Evolutionary conservation across 2,329 filamentous ascomycete genomes (phyloP).

Genomic region (Pseudocercospora eumusae): DNA sequence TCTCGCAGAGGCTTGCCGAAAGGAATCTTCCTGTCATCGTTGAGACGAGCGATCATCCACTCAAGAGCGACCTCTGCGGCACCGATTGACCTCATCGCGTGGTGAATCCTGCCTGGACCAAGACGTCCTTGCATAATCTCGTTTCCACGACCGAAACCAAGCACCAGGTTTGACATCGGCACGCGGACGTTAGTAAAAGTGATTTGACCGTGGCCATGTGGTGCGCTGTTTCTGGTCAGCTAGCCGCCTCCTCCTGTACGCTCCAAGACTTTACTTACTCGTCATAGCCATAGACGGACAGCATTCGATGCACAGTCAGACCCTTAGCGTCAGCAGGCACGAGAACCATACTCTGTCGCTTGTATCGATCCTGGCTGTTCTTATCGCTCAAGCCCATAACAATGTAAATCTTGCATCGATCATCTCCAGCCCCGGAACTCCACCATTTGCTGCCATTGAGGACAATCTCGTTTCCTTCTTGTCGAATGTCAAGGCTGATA

Average conservation of each 20-base stretch:
- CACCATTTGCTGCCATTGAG: conserved; percentile 99
- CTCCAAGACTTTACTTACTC: conserved; percentile 51
- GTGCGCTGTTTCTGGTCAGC: conserved; percentile 55
- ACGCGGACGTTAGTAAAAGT: conserved; percentile 87
- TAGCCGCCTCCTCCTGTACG: too few relatives aligned
- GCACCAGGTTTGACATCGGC: conserved; percentile 76
- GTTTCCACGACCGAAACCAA: conserved; percentile 90
- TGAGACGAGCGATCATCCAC: conserved; percentile 91
- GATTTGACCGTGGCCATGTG: conserved; percentile 94
- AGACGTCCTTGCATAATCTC: conserved; percentile 98
- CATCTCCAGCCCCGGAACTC: conserved; percentile 93
- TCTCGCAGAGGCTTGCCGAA: conserved; percentile 84
- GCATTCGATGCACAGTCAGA: conserved; percentile 90
- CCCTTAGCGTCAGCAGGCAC: conserved; percentile 80
- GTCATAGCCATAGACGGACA: conserved; percentile 92
- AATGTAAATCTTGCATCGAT: conserved; percentile 87
- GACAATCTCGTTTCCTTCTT: conserved; percentile 84
- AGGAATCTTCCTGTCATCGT: conserved; percentile 84
- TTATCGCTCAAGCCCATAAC: conserved; percentile 94
- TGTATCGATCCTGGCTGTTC: conserved; percentile 73
- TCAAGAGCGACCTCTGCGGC: conserved; percentile 87
- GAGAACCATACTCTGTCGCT: conserved; percentile 89
- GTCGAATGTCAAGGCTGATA: conserved; percentile 67
- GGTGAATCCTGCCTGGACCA: conserved; percentile 93
- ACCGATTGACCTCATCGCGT: conserved; percentile 93